Evolutionary conservation across 805 yeast species (phyloP).

Genomic region (Candida morakotiae): DNA sequence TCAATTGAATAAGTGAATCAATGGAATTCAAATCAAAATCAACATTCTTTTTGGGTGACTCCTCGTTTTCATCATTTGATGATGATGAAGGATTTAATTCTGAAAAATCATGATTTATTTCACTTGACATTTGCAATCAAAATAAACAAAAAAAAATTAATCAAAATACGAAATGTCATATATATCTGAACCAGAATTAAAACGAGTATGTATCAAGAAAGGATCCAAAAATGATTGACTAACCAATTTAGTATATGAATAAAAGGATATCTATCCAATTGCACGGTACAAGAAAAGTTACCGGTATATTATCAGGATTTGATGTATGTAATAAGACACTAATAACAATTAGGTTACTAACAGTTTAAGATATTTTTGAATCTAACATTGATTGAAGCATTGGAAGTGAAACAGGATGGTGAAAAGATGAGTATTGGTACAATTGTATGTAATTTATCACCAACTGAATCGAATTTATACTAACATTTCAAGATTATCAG

Average conservation of each 20-base stretch:
- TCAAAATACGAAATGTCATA: not conserved
- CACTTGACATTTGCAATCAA: slow-evolving; percentile 1
- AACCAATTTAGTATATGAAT: slow-evolving; percentile 80
- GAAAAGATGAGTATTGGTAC: slow-evolving; percentile 59
- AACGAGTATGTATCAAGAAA: slow-evolving; percentile 37
- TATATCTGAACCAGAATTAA: slow-evolving; percentile 60
- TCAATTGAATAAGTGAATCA: slow-evolving; percentile 2
- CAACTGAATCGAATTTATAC: slow-evolving; percentile 5
- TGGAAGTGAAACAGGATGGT: slow-evolving; percentile 52
- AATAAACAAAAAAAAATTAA: slow-evolving; percentile 1
- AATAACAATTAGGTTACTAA: slow-evolving; percentile 12
- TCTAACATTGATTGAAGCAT: slow-evolving; percentile 66
- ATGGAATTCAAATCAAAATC: not conserved
- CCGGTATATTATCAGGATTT: slow-evolving; percentile 82
- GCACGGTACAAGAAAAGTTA: slow-evolving; percentile 72
- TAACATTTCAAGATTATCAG: slow-evolving; percentile 47
- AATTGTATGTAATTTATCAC: slow-evolving; percentile 35
- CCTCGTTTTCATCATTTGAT: slow-evolving; percentile 11
- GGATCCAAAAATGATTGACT: too few species aligned
- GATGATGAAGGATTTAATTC: not conserved
- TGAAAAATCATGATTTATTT: slow-evolving; percentile 1
- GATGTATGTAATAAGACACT: slow-evolving; percentile 44
- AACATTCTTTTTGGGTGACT: too few species aligned
- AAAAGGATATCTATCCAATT: slow-evolving; percentile 69
- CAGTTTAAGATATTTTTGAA: slow-evolving; percentile 54